Evolutionary conservation across 2,329 filamentous ascomycete genomes (phyloP).

Genomic region (Sporothrix pseudoabietina): DNA sequence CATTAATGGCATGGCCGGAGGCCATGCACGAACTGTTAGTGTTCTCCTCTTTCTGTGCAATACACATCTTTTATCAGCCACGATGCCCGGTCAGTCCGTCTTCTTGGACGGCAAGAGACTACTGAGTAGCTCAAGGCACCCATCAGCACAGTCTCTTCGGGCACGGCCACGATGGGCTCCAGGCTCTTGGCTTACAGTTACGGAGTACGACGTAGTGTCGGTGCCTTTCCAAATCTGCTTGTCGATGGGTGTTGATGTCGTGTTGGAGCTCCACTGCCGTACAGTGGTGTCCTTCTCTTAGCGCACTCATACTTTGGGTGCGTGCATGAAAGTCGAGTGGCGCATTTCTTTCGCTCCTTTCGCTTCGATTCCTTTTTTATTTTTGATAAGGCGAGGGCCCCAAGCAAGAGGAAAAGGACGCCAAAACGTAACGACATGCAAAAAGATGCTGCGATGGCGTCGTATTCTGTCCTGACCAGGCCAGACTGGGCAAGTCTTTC

Average conservation of each 20-base stretch:
- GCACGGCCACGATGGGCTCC: neutral
- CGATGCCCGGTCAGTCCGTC: conserved; percentile 18
- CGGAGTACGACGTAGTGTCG: neutral
- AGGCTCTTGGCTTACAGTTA: conserved; percentile 1
- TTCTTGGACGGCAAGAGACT: neutral
- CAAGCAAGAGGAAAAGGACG: neutral
- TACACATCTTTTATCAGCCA: neutral
- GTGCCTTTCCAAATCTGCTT: neutral
- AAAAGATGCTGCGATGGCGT: conserved; percentile 3
- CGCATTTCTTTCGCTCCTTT: neutral
- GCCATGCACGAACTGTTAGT: neutral
- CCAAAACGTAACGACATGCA: conserved; percentile 10
- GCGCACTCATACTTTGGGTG: neutral
- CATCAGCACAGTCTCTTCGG: neutral
- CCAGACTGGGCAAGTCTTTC: neutral
- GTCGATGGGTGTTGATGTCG: neutral
- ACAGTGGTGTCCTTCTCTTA: neutral
- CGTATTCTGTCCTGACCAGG: neutral
- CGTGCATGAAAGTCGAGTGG: neutral
- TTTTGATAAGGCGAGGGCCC: neutral
- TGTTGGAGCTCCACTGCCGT: neutral
- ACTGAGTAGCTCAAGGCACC: neutral
- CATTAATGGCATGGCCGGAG: neutral
- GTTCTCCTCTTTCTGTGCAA: neutral
- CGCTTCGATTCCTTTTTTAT: neutral